Evolutionary conservation across 495 filamentous ascomycete genomes (phyloP).

Genomic region (Daldinia caldariorum): DNA sequence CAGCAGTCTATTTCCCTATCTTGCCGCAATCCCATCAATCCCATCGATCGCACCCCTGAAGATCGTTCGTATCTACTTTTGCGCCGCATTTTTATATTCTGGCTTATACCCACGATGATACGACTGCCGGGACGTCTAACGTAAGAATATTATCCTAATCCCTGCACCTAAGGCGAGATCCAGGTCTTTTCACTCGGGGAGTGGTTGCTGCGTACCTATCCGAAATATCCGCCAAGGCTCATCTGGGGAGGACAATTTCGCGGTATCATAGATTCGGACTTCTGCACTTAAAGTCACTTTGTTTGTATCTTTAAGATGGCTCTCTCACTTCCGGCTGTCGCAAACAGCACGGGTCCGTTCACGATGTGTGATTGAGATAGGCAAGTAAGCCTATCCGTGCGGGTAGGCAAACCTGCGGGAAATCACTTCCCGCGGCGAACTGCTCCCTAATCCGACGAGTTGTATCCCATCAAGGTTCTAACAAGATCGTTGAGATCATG

Average conservation of each 20-base stretch:
- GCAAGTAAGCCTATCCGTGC: neutral
- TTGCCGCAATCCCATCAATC: too few relatives aligned
- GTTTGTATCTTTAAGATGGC: neutral
- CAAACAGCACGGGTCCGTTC: neutral
- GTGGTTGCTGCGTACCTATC: neutral
- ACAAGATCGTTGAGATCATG: neutral
- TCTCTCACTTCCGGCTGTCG: neutral
- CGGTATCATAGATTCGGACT: neutral
- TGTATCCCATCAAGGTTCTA: too few relatives aligned
- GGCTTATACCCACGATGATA: neutral
- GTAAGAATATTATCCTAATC: neutral
- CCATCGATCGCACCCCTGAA: constrained; percentile 41
- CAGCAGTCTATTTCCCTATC: constrained; percentile 23
- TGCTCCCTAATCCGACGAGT: neutral
- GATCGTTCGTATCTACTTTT: constrained; percentile 14
- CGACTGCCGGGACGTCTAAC: neutral
- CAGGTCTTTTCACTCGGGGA: neutral
- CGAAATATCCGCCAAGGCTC: neutral
- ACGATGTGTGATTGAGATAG: neutral
- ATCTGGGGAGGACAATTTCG: neutral
- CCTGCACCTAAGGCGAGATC: neutral
- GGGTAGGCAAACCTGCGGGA: neutral
- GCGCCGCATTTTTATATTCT: constrained; percentile 8
- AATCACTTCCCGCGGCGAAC: neutral
- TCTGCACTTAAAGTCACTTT: neutral